These are phyloP conservation scores for Russula abietina DNA, from an alignment of 768 basidiomycete species.

Conservation along the genomic window DNA sequence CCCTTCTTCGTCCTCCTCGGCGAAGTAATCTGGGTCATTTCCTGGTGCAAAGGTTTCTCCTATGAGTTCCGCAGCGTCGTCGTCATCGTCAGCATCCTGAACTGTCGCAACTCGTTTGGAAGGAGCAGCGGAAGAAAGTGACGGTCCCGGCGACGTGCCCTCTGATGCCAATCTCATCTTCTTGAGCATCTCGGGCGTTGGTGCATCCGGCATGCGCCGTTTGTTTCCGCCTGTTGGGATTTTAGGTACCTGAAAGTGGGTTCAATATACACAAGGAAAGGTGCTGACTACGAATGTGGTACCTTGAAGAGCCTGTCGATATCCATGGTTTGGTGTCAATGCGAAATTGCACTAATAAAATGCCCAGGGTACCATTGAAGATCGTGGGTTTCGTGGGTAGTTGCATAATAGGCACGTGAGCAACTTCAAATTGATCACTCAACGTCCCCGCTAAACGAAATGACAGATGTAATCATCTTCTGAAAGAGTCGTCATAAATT, in stretches of 20 bases:
- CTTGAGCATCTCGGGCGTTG: constrained; percentile 77
- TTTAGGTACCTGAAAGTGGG: constrained; percentile 54
- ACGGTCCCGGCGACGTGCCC: constrained; percentile 10
- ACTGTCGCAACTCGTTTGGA: constrained; percentile 45
- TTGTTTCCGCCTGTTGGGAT: constrained; percentile 60
- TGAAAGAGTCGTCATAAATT: background rate
- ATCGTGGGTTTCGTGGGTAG: background rate
- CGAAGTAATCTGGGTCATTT: constrained; percentile 85
- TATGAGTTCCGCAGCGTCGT: constrained; percentile 30
- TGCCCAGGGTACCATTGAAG: background rate
- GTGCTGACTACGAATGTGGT: background rate
- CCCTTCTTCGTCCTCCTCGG: constrained; percentile 90
- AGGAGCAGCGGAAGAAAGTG: constrained; percentile 25
- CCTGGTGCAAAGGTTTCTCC: constrained; percentile 67
- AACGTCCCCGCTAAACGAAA: too few relatives aligned
- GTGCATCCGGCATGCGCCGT: constrained; percentile 69
- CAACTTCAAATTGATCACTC: background rate
- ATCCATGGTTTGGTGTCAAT: constrained; percentile 34
- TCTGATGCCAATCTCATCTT: constrained; percentile 56
- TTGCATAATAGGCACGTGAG: constrained; percentile 8
- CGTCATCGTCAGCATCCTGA: constrained; percentile 58
- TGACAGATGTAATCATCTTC: background rate
- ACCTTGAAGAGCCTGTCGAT: constrained; percentile 49
- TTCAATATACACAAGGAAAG: constrained; percentile 6
- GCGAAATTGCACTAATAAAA: background rate